Percentiles rank a stretch among this genome's conserved stretches.
Evolutionary conservation across 192 early-diverging fungal species (phyloP).

Genomic region (Ambispora gerdemannii): DNA sequence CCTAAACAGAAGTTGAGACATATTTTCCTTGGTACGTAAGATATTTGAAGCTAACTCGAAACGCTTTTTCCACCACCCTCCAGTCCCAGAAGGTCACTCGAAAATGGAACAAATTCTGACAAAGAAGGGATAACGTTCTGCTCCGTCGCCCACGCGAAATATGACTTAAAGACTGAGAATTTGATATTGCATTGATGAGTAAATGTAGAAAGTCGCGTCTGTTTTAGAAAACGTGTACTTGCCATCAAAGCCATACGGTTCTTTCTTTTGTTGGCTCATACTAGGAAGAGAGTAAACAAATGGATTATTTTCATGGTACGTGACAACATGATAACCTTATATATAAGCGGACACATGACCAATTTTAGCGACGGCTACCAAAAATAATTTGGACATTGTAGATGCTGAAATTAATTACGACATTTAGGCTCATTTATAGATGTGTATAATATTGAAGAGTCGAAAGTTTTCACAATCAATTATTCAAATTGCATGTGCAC

Average conservation of each 20-base stretch:
- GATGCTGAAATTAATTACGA: too few species aligned
- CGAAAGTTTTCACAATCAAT: too few species aligned
- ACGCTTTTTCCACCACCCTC: slow-evolving; percentile 9
- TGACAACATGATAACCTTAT: too few species aligned
- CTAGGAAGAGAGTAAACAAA: slow-evolving; percentile 4
- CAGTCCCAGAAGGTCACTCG: slow-evolving; percentile 18
- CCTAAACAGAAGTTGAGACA: slow-evolving; percentile 1
- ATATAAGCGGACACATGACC: too few species aligned
- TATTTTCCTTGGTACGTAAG: not conserved
- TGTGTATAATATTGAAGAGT: too few species aligned
- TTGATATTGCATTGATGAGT: slow-evolving; percentile 22
- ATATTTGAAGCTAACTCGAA: slow-evolving; percentile 19
- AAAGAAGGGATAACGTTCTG: slow-evolving; percentile 3
- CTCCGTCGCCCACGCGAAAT: slow-evolving; percentile 7
- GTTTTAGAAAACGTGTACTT: slow-evolving; percentile 22
- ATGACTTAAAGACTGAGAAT: slow-evolving; percentile 22
- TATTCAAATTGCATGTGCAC: too few species aligned
- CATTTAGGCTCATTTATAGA: too few species aligned
- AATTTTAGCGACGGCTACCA: too few species aligned
- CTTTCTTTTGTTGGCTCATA: slow-evolving; percentile 17
- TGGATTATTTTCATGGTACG: too few species aligned
- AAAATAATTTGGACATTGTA: too few species aligned
- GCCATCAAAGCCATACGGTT: slow-evolving; percentile 11
- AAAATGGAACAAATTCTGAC: slow-evolving; percentile 13
- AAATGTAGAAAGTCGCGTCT: slow-evolving; percentile 13